Percentiles rank a stretch among this genome's conserved stretches.
Evolutionary conservation across 345 rosid species (phyloP).

Genomic region (Cochlearia excelsa): DNA sequence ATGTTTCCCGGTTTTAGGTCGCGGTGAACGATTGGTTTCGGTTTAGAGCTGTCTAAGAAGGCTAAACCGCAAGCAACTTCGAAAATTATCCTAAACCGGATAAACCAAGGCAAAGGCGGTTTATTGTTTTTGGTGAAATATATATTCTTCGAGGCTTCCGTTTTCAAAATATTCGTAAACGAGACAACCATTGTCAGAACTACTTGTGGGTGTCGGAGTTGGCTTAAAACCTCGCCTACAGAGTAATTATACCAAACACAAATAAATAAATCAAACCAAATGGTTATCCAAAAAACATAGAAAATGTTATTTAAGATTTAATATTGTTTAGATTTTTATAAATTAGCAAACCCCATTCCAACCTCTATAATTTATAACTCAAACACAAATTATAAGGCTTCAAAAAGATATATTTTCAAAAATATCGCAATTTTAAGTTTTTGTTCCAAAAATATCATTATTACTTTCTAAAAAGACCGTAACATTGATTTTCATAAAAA

Average conservation of each 20-base stretch:
- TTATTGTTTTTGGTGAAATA: constrained; percentile 54
- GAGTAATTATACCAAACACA: constrained; percentile 11
- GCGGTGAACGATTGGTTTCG: constrained; percentile 80
- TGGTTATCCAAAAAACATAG: background rate
- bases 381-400: no score
- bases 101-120: constrained; percentile 76
- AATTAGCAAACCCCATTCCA: no score
- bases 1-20: constrained; percentile 83
- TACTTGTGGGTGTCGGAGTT: constrained; percentile 69
- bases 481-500: no score
- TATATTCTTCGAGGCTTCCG: constrained; percentile 75
- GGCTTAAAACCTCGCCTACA: constrained; percentile 81
- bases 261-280: constrained; percentile 15
- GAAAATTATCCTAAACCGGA: constrained; percentile 61
- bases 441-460: no score
- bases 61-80: constrained; percentile 86
- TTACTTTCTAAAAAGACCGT: no score
- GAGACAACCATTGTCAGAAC: constrained; percentile 74
- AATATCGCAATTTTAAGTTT: no score
- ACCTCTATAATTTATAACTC: no score
- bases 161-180: constrained; percentile 85
- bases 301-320: background rate
- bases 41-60: constrained; percentile 89
- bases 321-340: no score
- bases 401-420: no score